Conservation (phyloP, 2,329 filamentous ascomycete species). For the Colletotrichum gloeosporioides region DNA sequence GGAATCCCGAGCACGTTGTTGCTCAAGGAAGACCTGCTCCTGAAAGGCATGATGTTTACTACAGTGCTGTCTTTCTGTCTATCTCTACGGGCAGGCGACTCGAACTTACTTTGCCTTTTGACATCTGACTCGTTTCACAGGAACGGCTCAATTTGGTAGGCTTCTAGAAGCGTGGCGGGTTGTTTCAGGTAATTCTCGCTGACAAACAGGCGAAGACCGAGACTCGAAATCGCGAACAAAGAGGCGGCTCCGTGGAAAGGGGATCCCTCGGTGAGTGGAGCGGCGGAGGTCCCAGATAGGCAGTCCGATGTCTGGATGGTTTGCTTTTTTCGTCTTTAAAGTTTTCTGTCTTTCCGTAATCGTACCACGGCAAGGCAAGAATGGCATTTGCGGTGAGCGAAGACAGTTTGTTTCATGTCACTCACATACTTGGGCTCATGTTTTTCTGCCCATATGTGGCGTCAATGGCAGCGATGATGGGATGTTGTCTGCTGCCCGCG, state of each 20-base stretch:
- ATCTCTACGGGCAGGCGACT: not conserved
- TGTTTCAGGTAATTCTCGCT: constrained; percentile 1
- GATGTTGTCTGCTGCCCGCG: not conserved
- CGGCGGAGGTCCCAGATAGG: not conserved
- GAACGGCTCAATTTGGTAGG: not conserved
- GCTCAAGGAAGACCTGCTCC: not conserved
- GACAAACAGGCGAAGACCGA: not conserved
- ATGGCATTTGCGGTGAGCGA: not conserved
- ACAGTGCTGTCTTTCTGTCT: not conserved
- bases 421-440: not conserved
- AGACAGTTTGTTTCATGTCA: constrained; percentile 18
- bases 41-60: not conserved
- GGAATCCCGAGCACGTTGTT: not conserved
- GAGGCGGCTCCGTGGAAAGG: not conserved
- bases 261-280: not conserved
- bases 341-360: not conserved
- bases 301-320: not conserved
- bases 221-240: not conserved
- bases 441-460: not conserved
- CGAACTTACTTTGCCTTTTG: not conserved
- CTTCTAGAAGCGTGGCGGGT: constrained; percentile 15
- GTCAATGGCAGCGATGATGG: not conserved
- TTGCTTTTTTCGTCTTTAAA: not conserved
- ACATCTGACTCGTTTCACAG: constrained; percentile 8
- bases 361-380: not conserved